Percentiles rank a stretch among this genome's conserved stretches.
phyloP scores from a whole-genome alignment of 2,329 filamentous ascomycete species.

The Trichoderma sp. region DNA sequence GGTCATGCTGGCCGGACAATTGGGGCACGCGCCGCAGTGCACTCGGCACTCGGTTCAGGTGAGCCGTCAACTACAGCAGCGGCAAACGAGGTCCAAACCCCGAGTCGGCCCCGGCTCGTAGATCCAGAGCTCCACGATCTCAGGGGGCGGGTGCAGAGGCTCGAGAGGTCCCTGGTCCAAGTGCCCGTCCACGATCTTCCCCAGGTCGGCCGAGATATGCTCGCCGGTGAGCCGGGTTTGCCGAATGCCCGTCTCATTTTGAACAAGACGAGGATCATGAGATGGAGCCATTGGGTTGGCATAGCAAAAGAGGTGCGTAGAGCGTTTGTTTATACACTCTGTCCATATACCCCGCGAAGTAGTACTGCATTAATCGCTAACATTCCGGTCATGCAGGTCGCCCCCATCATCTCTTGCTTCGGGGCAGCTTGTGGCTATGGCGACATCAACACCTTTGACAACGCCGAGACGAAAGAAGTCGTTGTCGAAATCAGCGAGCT shows the following conservation, averaged over 20 bases:
- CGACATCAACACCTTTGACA: not conserved
- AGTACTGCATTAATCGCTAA: not conserved
- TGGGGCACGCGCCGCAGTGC: not conserved
- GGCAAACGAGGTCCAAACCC: conserved; percentile 51
- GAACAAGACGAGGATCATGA: not conserved
- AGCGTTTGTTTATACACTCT: not conserved
- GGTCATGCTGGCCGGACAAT: not conserved
- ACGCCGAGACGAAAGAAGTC: not conserved
- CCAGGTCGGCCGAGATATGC: not conserved
- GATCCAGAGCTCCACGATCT: conserved; percentile 1
- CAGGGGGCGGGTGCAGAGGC: not conserved
- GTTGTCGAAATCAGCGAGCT: conserved; percentile 34
- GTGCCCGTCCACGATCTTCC: not conserved
- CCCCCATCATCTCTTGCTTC: not conserved
- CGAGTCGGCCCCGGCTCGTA: conserved; percentile 27
- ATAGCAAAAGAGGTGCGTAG: conserved; percentile 8
- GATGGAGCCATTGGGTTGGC: not conserved
- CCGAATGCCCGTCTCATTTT: not conserved
- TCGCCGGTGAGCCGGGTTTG: not conserved
- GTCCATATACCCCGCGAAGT: no score
- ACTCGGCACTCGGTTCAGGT: not conserved
- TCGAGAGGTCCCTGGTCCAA: not conserved
- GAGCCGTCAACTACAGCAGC: conserved; percentile 36
- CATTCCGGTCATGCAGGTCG: not conserved
- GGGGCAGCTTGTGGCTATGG: not conserved